Evolutionary conservation across 2,329 filamentous ascomycete genomes (phyloP), one percentile per base, ranked within the genome.

Genomic region (Ophiosphaerella narmari): DNA sequence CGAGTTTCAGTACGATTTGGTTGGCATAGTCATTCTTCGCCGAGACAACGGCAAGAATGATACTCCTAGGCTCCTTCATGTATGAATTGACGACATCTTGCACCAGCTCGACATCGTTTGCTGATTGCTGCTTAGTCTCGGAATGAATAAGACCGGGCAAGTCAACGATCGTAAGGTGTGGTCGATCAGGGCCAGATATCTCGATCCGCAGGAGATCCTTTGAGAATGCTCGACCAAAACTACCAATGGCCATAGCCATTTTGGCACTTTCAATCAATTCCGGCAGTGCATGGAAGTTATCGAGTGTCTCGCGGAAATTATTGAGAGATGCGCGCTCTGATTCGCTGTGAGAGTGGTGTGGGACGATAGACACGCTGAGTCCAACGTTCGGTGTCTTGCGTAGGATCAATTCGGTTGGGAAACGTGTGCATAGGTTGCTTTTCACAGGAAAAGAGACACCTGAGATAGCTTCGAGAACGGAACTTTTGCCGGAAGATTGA

Each of bases 341-440:
- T 31, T 46, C 26, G 18, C 14, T 41, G 7, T 41, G 33, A 16
- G 42, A 38, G 21, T 33, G 62, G 49, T 38, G 43, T 13, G 38
- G 57, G 26, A 43, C 33, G 40, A 82, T 78, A 1, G 70, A 75
- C 31, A 80, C 75, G 5, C 70, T 68, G n/a, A 81, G 62, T 2
- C 57, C 68, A 0, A 67, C 56, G 6, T 67, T 51, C 0, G 58
- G 36, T 1, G 67, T 69, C 5, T 76, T 75, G 2, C 80, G 75
- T 7, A 86, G 70, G 29, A 82, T 75, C 2, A 86, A 68, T 58
- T 86, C 82, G 0, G 82, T 86, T 0, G 83, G 78, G 52, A 86
- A 86, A 0, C 81, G 75, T 0, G 84, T 86, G 59, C 82, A 86
- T 0, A 82, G 46, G 23, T 71, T 77, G 8, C 77, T 77, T 4